phyloP scores from a whole-genome alignment of 768 basidiomycete genomes.

The Tulasnella sp. region DNA sequence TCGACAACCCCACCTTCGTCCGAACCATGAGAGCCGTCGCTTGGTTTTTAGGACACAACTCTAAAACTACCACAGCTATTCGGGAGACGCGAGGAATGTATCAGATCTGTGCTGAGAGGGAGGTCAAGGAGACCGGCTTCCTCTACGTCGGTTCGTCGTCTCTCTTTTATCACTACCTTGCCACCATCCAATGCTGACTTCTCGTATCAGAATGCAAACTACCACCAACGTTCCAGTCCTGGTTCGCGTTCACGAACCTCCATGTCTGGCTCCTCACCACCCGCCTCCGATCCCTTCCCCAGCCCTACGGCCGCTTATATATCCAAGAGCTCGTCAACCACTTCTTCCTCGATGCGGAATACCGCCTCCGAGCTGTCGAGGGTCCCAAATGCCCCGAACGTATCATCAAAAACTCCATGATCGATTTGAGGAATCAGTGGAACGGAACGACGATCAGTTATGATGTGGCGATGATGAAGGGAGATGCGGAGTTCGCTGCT shows the following conservation, averaged over 20 bases:
- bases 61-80: slow-evolving; percentile 31
- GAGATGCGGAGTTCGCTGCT: slow-evolving; percentile 75
- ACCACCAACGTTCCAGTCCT: slow-evolving; percentile 91
- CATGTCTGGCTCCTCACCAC: slow-evolving; percentile 88
- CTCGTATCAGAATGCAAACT: slow-evolving; percentile 56
- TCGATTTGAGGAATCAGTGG: slow-evolving; percentile 79
- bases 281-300: slow-evolving; percentile 73
- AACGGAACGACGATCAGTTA: slow-evolving; percentile 68
- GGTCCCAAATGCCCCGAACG: slow-evolving; percentile 67
- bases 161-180: neutral
- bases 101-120: slow-evolving; percentile 31
- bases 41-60: slow-evolving; percentile 33
- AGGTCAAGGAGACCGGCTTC: slow-evolving; percentile 30
- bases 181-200: neutral
- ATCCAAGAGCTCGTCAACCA: slow-evolving; percentile 82
- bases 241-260: slow-evolving; percentile 88
- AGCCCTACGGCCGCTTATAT: slow-evolving; percentile 52
- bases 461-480: slow-evolving; percentile 63
- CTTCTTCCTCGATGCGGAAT: slow-evolving; percentile 90
- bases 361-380: slow-evolving; percentile 72
- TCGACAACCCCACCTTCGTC: slow-evolving; percentile 13
- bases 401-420: slow-evolving; percentile 79
- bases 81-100: slow-evolving; percentile 33
- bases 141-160: slow-evolving; percentile 33
- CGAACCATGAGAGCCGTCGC: slow-evolving; percentile 27